These are phyloP conservation scores for Colletotrichum simmondsii DNA, from an alignment of 2,329 filamentous ascomycete species.

Conservation along the genomic window DNA sequence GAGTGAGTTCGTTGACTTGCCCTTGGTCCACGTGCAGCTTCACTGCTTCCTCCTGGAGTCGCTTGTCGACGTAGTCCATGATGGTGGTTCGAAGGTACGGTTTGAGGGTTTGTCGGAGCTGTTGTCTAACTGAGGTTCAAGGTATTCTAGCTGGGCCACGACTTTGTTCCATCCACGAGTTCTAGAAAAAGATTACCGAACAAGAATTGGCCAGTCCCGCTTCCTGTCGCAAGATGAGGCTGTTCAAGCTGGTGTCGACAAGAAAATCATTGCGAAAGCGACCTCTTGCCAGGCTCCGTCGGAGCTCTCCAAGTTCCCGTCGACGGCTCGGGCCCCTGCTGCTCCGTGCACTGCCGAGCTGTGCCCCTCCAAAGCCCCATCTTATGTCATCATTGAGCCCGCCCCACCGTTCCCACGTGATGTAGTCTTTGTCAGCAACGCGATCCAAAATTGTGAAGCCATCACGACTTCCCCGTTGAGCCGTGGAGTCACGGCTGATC, in stretches of 20 bases:
- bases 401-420: neutral
- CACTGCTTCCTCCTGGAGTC: conserved; percentile 63
- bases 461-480: too few species aligned
- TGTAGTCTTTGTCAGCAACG: neutral
- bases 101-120: neutral
- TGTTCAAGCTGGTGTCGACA: neutral
- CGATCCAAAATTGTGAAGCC: neutral
- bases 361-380: neutral
- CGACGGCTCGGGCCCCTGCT: neutral
- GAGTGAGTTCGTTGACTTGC: conserved; percentile 40
- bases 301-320: conserved; percentile 30
- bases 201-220: neutral
- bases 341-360: conserved; percentile 8
- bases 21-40: conserved; percentile 47
- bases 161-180: neutral
- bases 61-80: conserved; percentile 70
- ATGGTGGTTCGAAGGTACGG: neutral
- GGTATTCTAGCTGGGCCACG: neutral
- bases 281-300: neutral
- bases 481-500: too few species aligned
- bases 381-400: neutral
- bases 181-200: too few species aligned
- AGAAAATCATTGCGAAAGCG: neutral
- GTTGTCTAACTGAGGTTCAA: neutral
- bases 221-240: neutral